Base-by-base conservation (phyloP, 2,329 filamentous ascomycete species). In the Colletotrichum phormii region DNA sequence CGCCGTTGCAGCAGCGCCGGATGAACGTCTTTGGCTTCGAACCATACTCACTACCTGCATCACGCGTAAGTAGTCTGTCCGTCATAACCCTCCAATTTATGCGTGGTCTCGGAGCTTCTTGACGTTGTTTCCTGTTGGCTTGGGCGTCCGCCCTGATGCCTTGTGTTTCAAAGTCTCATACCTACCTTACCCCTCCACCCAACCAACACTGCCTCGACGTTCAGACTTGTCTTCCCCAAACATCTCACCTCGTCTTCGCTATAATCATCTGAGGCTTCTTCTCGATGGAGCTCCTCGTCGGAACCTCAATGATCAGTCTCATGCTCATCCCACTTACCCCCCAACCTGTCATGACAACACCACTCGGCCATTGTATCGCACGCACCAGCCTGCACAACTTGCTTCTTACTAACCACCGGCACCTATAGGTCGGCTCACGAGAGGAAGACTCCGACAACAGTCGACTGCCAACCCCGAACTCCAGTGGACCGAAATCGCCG, bases 21-120 rank as follows among this genome's bases (percentile, higher is more conserved):
- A 90, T 97, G 86, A 93, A 93, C 80, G 94, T 95, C 80, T 97
- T 95, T 83, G 92, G 93, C 55, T 98, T 95, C 79, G 95, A 98
- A 81, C 93, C 96, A 42, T 92, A 98, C 75, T 98, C 97, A 46
- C 87, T 98, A 64, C 96, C 97, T 49, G 88, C 90, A 37, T 96
- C 94, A 58, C 90, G 94, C 84, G 94, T 96, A 91, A 83, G 93
- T 89, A 53, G n/a, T 63, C 26, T 22, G 22, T 35, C 59, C 42
- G 65, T 60, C 37, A 54, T 29, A 31, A 55, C 60, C 57, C 58
- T 33, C 58, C 18, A 31, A 18, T 62, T 31, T 18, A 55, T 71
- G 53, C 55, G 33, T 71, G 67, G 35, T 24, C 54, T 37, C 29
- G 46, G 66, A 33, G 60, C 12, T 26, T 49, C 60, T 72, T 58